These are phyloP conservation scores for Calocybe gangraenosa DNA, from an alignment of 768 basidiomycete species.

Conservation along the genomic window DNA sequence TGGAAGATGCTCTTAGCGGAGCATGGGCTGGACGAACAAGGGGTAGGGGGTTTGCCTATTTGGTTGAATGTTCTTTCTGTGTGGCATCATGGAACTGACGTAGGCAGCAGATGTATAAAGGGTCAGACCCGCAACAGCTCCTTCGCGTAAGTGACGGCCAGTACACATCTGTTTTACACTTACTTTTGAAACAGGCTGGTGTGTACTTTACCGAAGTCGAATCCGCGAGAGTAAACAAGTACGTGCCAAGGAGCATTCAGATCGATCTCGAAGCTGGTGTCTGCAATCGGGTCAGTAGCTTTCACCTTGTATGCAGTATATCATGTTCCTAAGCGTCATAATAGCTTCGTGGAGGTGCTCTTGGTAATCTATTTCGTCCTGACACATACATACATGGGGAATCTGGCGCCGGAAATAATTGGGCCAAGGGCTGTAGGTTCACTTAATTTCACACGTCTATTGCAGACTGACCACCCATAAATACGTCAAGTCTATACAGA, in stretches of 20 bases:
- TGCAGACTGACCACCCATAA: no score
- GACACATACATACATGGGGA: constrained; percentile 75
- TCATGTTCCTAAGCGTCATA: constrained; percentile 1
- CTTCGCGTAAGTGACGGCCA: constrained; percentile 58
- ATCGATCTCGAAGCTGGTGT: constrained; percentile 90
- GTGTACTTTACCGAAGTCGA: constrained; percentile 81
- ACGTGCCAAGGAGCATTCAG: constrained; percentile 87
- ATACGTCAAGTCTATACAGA: constrained; percentile 90
- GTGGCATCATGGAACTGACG: neutral
- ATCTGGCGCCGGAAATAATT: constrained; percentile 83
- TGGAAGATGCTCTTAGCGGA: constrained; percentile 87
- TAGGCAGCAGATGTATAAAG: constrained; percentile 54
- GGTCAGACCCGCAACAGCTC: constrained; percentile 71
- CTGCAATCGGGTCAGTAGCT: constrained; percentile 58
- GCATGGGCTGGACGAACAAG: constrained; percentile 73
- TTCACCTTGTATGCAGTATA: neutral
- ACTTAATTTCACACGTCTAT: no score
- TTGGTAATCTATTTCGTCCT: constrained; percentile 79
- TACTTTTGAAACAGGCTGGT: constrained; percentile 44
- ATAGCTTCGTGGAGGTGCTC: constrained; percentile 62
- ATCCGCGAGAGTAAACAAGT: constrained; percentile 51
- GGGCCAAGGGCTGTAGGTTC: constrained; percentile 88
- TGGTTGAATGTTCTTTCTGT: constrained; percentile 5
- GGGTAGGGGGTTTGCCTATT: constrained; percentile 38
- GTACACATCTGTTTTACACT: neutral